Conservation (phyloP, 1,139 yeast genomes). For the Saccharomycopsis crataegensis region DNA sequence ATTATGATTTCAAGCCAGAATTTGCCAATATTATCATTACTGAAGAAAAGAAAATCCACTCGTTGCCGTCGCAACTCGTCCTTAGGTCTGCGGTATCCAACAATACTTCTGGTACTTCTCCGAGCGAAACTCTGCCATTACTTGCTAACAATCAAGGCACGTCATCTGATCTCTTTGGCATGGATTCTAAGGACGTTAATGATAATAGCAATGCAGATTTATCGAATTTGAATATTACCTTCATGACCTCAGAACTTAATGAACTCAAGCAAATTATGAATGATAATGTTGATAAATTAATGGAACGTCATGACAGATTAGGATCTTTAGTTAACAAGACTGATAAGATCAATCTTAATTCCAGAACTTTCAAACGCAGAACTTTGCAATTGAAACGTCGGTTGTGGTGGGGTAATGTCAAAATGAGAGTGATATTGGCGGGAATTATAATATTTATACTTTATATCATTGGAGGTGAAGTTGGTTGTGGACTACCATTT, state of each 20-base stretch:
- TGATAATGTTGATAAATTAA: constrained; percentile 59
- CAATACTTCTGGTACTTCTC: not conserved
- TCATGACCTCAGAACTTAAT: constrained; percentile 24
- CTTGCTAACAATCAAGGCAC: not conserved
- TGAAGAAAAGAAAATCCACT: constrained; percentile 12
- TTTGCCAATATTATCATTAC: constrained; percentile 7
- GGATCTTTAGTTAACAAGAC: constrained; percentile 74
- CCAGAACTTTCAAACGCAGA: constrained; percentile 65
- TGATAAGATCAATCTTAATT: constrained; percentile 59
- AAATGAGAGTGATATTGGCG: constrained; percentile 33
- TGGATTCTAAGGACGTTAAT: too few relatives aligned
- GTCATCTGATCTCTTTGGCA: too few relatives aligned
- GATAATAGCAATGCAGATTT: not conserved
- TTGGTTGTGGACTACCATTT: constrained; percentile 22
- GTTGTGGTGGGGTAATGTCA: constrained; percentile 59
- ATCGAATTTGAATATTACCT: constrained; percentile 9
- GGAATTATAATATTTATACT: constrained; percentile 22
- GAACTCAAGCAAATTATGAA: constrained; percentile 46
- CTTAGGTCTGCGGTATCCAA: not conserved
- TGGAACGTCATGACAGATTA: constrained; percentile 77
- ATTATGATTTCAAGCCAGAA: constrained; percentile 10
- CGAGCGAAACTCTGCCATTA: not conserved
- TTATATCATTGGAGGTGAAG: constrained; percentile 8
- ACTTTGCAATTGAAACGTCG: constrained; percentile 58
- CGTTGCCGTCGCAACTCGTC: constrained; percentile 6